Evolutionary conservation across 805 yeast species (phyloP).

Genomic region (Lipomyces sp.): DNA sequence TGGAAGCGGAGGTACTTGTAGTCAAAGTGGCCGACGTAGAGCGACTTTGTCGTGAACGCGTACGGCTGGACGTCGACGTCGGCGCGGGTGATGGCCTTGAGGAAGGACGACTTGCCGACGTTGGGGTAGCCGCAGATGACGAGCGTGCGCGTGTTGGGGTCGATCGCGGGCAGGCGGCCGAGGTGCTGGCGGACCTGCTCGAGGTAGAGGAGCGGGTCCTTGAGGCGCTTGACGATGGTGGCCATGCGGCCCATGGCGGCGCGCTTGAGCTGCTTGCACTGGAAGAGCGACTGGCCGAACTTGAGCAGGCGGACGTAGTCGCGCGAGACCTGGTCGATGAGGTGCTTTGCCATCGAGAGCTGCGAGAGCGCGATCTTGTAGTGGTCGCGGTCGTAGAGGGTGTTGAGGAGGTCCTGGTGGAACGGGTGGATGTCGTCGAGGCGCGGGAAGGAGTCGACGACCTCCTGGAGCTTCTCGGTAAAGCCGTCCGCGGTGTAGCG

Average conservation of each 20-base stretch:
- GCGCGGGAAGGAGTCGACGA: conserved; percentile 87
- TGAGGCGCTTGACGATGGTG: conserved; percentile 89
- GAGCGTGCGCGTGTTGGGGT: conserved; percentile 96
- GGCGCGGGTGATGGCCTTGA: conserved; percentile 90
- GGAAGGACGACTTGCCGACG: conserved; percentile 96
- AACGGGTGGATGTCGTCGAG: conserved; percentile 97
- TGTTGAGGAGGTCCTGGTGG: conserved; percentile 97
- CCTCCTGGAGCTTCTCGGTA: conserved; percentile 82
- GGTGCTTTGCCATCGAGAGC: conserved; percentile 85
- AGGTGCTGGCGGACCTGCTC: conserved; percentile 99
- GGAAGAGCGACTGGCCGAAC: conserved; percentile 96
- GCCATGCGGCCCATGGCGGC: conserved; percentile 99
- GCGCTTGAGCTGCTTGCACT: conserved; percentile 96
- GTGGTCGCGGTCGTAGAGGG: conserved; percentile 95
- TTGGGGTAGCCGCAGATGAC: conserved; percentile 98
- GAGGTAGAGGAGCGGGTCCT: conserved; percentile 87
- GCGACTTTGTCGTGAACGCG: conserved; percentile 96
- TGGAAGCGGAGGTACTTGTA: conserved; percentile 96
- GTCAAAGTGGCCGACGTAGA: conserved; percentile 98
- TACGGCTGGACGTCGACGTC: conserved; percentile 99
- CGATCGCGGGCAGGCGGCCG: conserved; percentile 96
- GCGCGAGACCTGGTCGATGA: conserved; percentile 93
- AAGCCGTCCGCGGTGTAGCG: conserved; percentile 96
- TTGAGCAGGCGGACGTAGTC: conserved; percentile 91
- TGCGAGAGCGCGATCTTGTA: conserved; percentile 96